These are phyloP conservation scores for Coemansia sp. DNA, from an alignment of 192 early-diverging fungal genomes.

Conservation along the genomic window DNA sequence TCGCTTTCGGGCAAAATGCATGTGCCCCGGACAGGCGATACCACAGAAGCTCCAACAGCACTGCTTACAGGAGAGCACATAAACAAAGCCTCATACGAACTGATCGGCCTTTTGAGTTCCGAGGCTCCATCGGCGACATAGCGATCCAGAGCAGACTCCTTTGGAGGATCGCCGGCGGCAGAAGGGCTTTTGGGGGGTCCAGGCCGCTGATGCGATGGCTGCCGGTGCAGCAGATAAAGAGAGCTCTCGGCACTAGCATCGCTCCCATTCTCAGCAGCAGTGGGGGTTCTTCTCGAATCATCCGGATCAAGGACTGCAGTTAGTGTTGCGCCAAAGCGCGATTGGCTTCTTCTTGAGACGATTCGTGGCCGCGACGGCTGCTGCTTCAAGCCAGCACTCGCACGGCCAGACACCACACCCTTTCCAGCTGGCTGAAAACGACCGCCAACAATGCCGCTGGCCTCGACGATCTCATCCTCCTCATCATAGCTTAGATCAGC, in stretches of 20 bases:
- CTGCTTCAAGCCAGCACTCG: not conserved
- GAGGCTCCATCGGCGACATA: conserved; percentile 23
- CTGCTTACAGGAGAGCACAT: conserved; percentile 22
- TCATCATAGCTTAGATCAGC: conserved; percentile 10
- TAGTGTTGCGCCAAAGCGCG: conserved; percentile 47
- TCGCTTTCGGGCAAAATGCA: not conserved
- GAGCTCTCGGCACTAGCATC: not conserved
- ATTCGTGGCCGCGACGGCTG: conserved; percentile 21
- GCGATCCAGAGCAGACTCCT: conserved; percentile 44
- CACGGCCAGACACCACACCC: not conserved
- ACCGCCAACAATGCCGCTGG: conserved; percentile 30
- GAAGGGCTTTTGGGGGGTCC: not conserved
- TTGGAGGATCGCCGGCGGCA: conserved; percentile 5
- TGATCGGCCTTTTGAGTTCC: conserved; percentile 27
- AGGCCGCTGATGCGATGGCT: conserved; percentile 1
- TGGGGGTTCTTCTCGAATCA: not conserved
- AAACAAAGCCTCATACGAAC: conserved; percentile 42
- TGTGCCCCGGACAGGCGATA: not conserved
- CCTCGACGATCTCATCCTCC: conserved; percentile 45
- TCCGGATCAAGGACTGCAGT: conserved; percentile 28
- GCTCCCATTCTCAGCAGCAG: not conserved
- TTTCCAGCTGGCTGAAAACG: not conserved
- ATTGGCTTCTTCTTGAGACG: conserved; percentile 45
- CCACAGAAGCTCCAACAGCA: not conserved
- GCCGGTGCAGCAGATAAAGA: conserved; percentile 1